A percentile compares a stretch with the other conserved stretches of the same genome.
Conservation (phyloP, 2,329 filamentous ascomycete genomes). For the Apiospora marii region DNA sequence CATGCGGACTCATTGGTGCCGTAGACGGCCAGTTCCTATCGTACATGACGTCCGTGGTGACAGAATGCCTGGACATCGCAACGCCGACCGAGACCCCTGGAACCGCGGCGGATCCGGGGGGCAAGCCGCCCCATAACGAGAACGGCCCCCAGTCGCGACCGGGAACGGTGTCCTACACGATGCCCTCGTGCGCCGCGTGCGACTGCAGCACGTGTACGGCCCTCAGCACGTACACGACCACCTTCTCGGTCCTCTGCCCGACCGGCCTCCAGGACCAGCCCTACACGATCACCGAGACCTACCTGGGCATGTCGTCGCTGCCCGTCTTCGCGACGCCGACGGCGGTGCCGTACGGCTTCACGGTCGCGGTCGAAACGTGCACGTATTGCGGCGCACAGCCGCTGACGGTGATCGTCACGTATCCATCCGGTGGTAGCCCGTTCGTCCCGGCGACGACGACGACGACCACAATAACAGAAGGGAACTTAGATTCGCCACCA, state of each 20-base stretch:
- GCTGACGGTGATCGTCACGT: not conserved
- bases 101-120: not conserved
- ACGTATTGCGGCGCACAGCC: not conserved
- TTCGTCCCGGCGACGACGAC: not conserved
- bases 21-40: conserved; percentile 28
- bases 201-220: conserved; percentile 33
- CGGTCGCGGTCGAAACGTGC: conserved; percentile 30
- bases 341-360: conserved; percentile 33
- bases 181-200: conserved; percentile 32
- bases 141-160: not conserved
- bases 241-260: conserved; percentile 29
- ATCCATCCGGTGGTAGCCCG: not conserved
- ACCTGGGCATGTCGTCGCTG: conserved; percentile 33
- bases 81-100: not conserved
- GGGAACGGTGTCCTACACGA: conserved; percentile 27
- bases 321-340: conserved; percentile 32
- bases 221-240: conserved; percentile 32
- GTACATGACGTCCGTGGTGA: conserved; percentile 29
- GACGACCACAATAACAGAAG: not conserved
- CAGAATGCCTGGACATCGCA: conserved; percentile 28
- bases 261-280: conserved; percentile 26
- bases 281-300: conserved; percentile 36
- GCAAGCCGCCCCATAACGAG: too few species aligned
- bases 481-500: not conserved
- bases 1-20: not conserved